Percentiles rank a stretch among this genome's conserved stretches.
Evolutionary conservation across 148 eudicot species (phyloP).

Genomic region (Limonium bicolor): DNA sequence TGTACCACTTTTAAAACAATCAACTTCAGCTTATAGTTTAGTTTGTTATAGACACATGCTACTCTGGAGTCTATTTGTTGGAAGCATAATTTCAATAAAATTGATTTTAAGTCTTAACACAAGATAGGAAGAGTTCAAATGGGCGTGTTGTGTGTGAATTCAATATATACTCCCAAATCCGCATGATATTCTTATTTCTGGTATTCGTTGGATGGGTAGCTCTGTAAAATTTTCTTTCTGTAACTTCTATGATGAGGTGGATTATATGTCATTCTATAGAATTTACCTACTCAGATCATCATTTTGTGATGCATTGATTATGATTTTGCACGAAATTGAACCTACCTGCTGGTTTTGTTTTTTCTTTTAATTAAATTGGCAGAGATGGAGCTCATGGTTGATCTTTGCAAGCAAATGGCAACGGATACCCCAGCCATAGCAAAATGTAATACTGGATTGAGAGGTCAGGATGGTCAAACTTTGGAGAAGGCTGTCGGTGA

Average conservation of each 20-base stretch:
- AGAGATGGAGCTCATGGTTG: slow-evolving; percentile 47
- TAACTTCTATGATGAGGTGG: neutral
- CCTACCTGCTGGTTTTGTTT: neutral
- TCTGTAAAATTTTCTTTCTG: neutral
- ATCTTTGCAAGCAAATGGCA: slow-evolving; percentile 37
- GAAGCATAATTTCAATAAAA: too few species aligned
- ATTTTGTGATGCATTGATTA: neutral
- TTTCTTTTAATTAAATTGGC: slow-evolving; percentile 4
- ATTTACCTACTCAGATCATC: neutral
- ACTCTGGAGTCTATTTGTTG: too few species aligned
- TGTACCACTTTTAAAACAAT: too few species aligned
- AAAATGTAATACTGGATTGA: slow-evolving; percentile 17
- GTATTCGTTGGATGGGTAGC: neutral
- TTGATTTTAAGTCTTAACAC: too few species aligned
- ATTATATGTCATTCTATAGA: neutral
- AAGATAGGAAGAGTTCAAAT: too few species aligned
- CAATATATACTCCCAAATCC: too few species aligned
- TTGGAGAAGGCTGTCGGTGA: slow-evolving; percentile 6
- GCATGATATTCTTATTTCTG: too few species aligned
- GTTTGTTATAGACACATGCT: too few species aligned
- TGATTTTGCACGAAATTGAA: neutral
- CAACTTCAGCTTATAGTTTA: neutral
- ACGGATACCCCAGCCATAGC: slow-evolving; percentile 13
- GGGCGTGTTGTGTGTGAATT: too few species aligned
- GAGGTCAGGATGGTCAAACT: slow-evolving; percentile 2